Conservation (phyloP, 2,329 filamentous ascomycete species). For the Colletotrichum chrysophilum region DNA sequence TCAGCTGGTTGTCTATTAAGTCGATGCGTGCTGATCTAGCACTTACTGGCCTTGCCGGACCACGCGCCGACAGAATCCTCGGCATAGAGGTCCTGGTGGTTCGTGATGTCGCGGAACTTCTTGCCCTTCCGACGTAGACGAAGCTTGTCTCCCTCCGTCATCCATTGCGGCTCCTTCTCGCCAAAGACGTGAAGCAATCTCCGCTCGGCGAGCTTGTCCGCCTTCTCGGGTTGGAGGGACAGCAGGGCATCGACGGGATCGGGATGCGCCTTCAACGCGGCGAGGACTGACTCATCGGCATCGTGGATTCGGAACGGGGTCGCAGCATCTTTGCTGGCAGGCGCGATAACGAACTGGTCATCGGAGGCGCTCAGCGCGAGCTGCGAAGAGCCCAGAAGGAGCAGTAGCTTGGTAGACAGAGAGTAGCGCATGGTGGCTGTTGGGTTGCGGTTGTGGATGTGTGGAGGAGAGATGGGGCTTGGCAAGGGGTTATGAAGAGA, state of each 20-base stretch:
- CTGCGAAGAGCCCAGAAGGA: constrained; percentile 15
- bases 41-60: constrained; percentile 36
- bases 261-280: constrained; percentile 27
- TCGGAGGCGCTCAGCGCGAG: background rate
- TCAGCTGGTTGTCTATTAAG: too few species aligned
- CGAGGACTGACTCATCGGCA: constrained; percentile 27
- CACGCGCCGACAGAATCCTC: constrained; percentile 25
- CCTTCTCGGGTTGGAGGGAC: constrained; percentile 29
- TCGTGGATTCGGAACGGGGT: background rate
- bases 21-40: too few species aligned
- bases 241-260: constrained; percentile 35
- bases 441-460: background rate
- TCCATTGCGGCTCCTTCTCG: constrained; percentile 66
- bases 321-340: background rate
- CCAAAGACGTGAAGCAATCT: constrained; percentile 70
- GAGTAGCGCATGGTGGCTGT: constrained; percentile 5
- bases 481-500: background rate
- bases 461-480: background rate
- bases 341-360: constrained; percentile 4
- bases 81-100: constrained; percentile 56
- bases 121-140: constrained; percentile 67
- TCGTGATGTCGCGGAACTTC: constrained; percentile 78
- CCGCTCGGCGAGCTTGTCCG: constrained; percentile 40
- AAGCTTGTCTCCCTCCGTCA: constrained; percentile 78
- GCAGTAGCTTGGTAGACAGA: constrained; percentile 3